A percentile compares a stretch with the other conserved stretches of the same genome.
Conservation (phyloP, 306 rosid genomes). For the Vigna nakashimae region DNA sequence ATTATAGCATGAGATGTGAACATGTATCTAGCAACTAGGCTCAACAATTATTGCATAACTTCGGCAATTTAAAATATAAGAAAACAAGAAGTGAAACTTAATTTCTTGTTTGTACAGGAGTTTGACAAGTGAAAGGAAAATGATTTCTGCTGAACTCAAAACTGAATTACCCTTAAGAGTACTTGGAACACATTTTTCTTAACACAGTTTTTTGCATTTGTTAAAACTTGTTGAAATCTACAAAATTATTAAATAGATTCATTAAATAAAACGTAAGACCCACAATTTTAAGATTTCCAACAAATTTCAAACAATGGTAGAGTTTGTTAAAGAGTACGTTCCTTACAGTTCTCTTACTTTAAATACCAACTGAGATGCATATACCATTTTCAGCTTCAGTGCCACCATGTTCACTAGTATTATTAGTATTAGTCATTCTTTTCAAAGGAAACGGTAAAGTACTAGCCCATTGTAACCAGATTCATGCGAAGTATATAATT, state of each 20-base stretch:
- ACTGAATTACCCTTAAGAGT: not conserved
- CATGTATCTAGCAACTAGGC: constrained; percentile 5
- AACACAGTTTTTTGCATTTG: too few species aligned
- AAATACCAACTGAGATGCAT: constrained; percentile 3
- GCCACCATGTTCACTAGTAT: constrained; percentile 5
- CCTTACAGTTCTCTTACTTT: too few species aligned
- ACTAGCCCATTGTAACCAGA: not conserved
- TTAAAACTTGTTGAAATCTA: too few species aligned
- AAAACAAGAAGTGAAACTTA: not conserved
- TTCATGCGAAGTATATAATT: not conserved
- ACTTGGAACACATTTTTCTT: too few species aligned
- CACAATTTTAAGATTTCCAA: too few species aligned
- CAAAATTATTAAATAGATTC: too few species aligned
- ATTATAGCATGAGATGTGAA: constrained; percentile 6
- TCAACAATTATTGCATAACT: not conserved
- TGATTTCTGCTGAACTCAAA: not conserved
- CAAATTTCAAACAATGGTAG: too few species aligned
- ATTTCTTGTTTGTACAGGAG: constrained; percentile 8
- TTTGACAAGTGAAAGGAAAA: constrained; percentile 1
- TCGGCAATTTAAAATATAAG: not conserved
- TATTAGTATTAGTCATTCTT: not conserved
- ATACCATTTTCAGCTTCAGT: not conserved
- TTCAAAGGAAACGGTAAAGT: constrained; percentile 1
- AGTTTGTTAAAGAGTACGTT: too few species aligned
- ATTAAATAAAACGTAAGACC: too few species aligned